Base-by-base conservation (phyloP, 768 basidiomycete genomes). In the Guyanaporus albipodus region DNA sequence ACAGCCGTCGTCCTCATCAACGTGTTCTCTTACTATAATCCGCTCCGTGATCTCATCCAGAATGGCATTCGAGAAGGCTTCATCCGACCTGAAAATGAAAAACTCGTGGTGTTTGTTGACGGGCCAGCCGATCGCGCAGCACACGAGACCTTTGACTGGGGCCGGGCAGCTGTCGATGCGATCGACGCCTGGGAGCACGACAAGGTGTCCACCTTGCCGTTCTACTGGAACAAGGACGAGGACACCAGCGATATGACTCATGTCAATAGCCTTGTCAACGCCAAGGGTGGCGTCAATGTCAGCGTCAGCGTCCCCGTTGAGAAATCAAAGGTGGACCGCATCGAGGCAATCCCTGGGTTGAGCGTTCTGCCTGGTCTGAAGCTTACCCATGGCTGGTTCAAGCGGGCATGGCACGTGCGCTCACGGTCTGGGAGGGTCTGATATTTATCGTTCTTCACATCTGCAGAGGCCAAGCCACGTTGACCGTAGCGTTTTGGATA, bases 1-100 rank as follows among this genome's bases (percentile, higher is more conserved):
- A 50, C 59, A 93, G 84, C 94, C 12, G 85, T 96, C 33, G 68
- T 96, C 34, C 69, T 96, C 21, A 61, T 96, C n/a, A 95, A 97
- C 62, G 86, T 96, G 22, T 77, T 79, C 23, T 76, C 76, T 0
- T 96, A 85, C 71, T 99, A 81, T 68, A 78, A 90, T 21, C 84
- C 92, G 2, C 72, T 99, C n/a, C 80, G 85, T 18, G 69, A 75
- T 8, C 78, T 95, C 42, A 79, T 97, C 58, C 68, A 78, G 48
- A 78, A 73, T 38, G 82, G 83, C 10, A 67, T 90, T 42, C 63
- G 74, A 21, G 78, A 78, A 12, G 89, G 88, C 4, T 95, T 90
- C 69, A 92, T 98, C 64, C 65, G 70, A 23, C 70, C 78, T 1
- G 54, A 64, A 17, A 89, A 83, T 59, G 75, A 80, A 46, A 58